Base-by-base conservation (phyloP, 805 yeast species). In the Saccharomycopsis guyanensis region DNA sequence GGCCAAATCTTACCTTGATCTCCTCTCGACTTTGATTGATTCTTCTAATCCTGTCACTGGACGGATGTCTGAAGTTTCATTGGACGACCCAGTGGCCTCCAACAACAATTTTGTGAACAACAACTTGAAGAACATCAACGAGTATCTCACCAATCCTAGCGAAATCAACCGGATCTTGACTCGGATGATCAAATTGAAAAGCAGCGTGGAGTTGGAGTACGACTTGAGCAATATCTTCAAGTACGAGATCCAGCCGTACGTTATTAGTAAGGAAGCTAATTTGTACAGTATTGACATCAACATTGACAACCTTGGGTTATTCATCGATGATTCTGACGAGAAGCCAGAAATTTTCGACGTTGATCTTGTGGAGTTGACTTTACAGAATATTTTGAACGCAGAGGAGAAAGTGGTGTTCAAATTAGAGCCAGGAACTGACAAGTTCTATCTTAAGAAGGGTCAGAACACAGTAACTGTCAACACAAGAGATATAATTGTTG, bases 1-100 rank as follows among this genome's bases (percentile, higher is more conserved):
- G 6, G 48, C 71, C 8, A 56, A 55, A 2, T 65, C 76, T 0
- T 70, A 71, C 47, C 55, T 75, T 6, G 71, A 65, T 32, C 50
- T 71, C 2, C 59, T 71, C 15, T 58, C 73, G 0, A 59, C 65
- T 15, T 32, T 58, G 60, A 54, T 56, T 33, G 50, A 49, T 20
- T 45, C 52, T 5, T 45, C 50, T 3, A 37, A 37, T n/a, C 47
- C 47, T n/a, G 41, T 45, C 3, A 42, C 51, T n/a, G 29, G 23
- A 7, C 36, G 25, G 27, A 45, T 45, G 49, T 27, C 44, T 10
- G 47, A 46, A 32, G 32, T 47, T 5, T 23, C 46, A n/a, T 36
- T 49, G 25, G 16, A 29, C 12, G 12, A 34, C 27, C 4, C 42
- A 15, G 4, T 32, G 2, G 8, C 46, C n/a, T 15, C 36, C 4